A percentile compares a stretch with the other conserved stretches of the same genome.
phyloP scores from a whole-genome alignment of 148 eudicot species.

The Persicaria maculosa region DNA sequence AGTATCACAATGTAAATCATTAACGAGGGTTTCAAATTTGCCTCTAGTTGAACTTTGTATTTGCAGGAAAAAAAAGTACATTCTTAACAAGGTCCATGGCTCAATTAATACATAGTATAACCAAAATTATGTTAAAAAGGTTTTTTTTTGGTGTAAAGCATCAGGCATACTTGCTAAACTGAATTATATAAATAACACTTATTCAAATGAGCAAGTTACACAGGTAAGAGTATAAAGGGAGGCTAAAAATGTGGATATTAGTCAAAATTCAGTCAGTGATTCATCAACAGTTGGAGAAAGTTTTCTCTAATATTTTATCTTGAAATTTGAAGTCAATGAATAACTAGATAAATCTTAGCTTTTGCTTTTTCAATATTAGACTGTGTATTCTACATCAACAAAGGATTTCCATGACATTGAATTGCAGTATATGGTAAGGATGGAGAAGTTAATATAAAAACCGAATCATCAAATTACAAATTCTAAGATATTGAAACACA shows the following conservation, averaged over 20 bases:
- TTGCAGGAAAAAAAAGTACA: background rate
- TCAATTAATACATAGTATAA: too few species aligned
- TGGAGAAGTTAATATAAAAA: background rate
- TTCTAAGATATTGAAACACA: background rate
- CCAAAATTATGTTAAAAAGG: too few species aligned
- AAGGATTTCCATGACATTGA: background rate
- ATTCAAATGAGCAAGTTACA: background rate
- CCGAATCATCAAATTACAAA: background rate
- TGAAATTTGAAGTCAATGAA: background rate
- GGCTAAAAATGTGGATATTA: background rate
- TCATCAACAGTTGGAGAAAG: background rate
- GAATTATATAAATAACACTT: background rate
- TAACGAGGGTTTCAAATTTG: background rate
- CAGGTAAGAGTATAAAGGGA: background rate
- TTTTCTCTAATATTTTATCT: background rate
- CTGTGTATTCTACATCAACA: background rate
- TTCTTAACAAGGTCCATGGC: background rate
- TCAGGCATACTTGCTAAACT: background rate
- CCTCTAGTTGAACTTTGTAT: background rate
- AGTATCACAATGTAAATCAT: slow-evolving; percentile 12
- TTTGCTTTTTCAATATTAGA: background rate
- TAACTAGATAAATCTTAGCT: background rate
- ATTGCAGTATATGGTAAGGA: background rate
- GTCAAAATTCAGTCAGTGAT: background rate
- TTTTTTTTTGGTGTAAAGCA: background rate